Percentiles rank a stretch among this genome's conserved stretches.
These are phyloP conservation scores for Umbelopsis vinacea DNA, from an alignment of 192 early-diverging fungal genomes.

Conservation along the genomic window DNA sequence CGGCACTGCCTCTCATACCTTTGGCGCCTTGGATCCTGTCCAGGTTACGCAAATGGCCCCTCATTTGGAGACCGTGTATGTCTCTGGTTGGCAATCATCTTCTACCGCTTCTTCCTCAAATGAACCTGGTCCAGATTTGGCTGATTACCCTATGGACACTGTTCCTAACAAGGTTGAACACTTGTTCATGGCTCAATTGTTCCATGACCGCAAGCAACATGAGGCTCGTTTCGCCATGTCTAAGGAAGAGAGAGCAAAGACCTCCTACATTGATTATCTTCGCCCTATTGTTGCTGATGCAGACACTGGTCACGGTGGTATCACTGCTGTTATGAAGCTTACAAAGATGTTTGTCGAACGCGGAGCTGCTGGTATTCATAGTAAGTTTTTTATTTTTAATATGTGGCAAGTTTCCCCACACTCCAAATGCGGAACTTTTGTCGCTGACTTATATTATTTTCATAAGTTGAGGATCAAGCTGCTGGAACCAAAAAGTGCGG, in stretches of 20 bases:
- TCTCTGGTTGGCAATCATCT: slow-evolving; percentile 98
- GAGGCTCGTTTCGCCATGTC: slow-evolving; percentile 82
- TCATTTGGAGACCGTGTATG: slow-evolving; percentile 96
- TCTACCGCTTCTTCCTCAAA: slow-evolving; percentile 94
- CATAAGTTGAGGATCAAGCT: slow-evolving; percentile 82
- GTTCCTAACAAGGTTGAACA: slow-evolving; percentile 99
- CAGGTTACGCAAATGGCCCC: slow-evolving; percentile 95
- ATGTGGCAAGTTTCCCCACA: slow-evolving; percentile 8
- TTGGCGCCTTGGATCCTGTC: slow-evolving; percentile 93
- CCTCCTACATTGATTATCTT: slow-evolving; percentile 84
- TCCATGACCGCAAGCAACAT: slow-evolving; percentile 97
- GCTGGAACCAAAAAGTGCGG: slow-evolving; percentile 98
- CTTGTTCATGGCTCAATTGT: slow-evolving; percentile 94
- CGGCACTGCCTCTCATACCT: slow-evolving; percentile 88
- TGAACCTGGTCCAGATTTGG: slow-evolving; percentile 97
- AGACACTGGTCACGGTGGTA: slow-evolving; percentile 98
- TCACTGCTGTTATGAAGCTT: slow-evolving; percentile 96
- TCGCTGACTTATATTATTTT: not conserved
- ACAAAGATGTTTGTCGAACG: slow-evolving; percentile 98
- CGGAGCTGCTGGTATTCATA: slow-evolving; percentile 93
- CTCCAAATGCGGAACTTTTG: slow-evolving; percentile 9
- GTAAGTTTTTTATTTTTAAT: slow-evolving; percentile 23
- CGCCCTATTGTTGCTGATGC: slow-evolving; percentile 97
- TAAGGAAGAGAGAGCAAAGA: slow-evolving; percentile 62
- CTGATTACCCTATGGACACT: slow-evolving; percentile 98